Base-by-base conservation (phyloP, 345 rosid species). In the Eutrema heterophyllum region DNA sequence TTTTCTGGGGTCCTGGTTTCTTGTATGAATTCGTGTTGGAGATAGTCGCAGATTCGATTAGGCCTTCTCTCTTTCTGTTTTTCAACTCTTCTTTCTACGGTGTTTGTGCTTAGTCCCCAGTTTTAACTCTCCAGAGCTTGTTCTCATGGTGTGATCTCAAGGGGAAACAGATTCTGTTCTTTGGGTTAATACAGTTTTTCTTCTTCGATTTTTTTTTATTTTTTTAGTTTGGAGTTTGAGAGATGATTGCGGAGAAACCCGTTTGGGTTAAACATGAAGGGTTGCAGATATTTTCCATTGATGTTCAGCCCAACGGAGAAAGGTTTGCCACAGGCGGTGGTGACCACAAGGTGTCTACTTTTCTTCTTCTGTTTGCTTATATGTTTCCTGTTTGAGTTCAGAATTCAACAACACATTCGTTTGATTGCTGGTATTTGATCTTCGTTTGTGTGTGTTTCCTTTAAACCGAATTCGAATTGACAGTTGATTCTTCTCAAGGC, bases 311-410 rank as follows among this genome's bases (percentile, higher is more conserved):
- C 67, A 91, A 92, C 67, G 92, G 88, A n/a, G 91, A 81, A 70
- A 80, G 99, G 88, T 92, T 95, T 79, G 98, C 98, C 59, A 92
- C 98, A 27, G 98, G 99, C 60, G 99, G 98, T 73, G 98, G 99
- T 64, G 98, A 95, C 82, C 94, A 92, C 82, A 95, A 95, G 99
- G 99, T 95, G 61, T 39, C 36, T 49, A 30, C 8, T 15, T 64
- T 75, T 7, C 60, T 52, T 67, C 26, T 46, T 73, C 38, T 24
- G 3, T 63, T 49, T 51, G 43, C 24, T 39, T 36, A 1, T 51
- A 3, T 44, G 24, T 13, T 14, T 44, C 27, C 2, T 13, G 38
- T 2, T 50, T 6, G 30, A 30, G 4, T 70, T 35, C 24, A 41
- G 21, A 58, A 11, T 71, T 58, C 49, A 41, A 26, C 27, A 2